phyloP scores from a whole-genome alignment of 139 green algal genomes.

The Spirogloea muscicola region DNA sequence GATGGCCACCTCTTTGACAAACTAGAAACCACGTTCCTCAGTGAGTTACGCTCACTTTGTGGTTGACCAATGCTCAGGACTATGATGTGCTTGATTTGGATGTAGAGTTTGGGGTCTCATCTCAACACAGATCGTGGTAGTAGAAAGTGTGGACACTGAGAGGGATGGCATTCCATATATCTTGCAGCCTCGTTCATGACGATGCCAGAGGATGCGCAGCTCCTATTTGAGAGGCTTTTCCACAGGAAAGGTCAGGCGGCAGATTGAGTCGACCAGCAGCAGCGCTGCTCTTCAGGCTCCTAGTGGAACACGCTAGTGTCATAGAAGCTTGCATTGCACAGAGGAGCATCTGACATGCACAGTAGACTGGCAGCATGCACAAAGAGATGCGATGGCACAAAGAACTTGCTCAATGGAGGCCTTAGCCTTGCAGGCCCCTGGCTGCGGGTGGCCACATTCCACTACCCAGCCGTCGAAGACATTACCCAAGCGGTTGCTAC shows the following conservation, averaged over 20 bases:
- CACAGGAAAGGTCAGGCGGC: constrained; percentile 9
- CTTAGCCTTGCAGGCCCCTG: not conserved
- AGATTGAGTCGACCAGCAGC: not conserved
- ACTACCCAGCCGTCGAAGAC: no score
- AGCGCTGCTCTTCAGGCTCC: not conserved
- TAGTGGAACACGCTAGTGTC: not conserved
- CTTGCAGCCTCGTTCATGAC: not conserved
- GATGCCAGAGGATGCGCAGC: not conserved
- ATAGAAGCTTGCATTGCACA: not conserved
- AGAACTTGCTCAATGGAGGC: not conserved
- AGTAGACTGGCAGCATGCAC: not conserved
- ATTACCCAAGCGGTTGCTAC: no score
- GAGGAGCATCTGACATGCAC: not conserved
- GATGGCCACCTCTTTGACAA: no score
- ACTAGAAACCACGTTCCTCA: no score
- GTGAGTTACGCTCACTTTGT: no score
- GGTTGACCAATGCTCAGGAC: no score
- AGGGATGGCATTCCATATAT: no score
- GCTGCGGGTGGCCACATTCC: no score
- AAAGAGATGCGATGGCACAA: not conserved
- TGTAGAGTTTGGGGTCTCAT: no score
- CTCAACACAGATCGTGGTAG: no score
- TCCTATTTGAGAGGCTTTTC: constrained; percentile 4
- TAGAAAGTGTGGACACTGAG: no score
- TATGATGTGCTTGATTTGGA: no score